A percentile compares a stretch with the other conserved stretches of the same genome.
Evolutionary conservation across 2,329 filamentous ascomycete species (phyloP).

Genomic region (Beauveria pseudobassiana): DNA sequence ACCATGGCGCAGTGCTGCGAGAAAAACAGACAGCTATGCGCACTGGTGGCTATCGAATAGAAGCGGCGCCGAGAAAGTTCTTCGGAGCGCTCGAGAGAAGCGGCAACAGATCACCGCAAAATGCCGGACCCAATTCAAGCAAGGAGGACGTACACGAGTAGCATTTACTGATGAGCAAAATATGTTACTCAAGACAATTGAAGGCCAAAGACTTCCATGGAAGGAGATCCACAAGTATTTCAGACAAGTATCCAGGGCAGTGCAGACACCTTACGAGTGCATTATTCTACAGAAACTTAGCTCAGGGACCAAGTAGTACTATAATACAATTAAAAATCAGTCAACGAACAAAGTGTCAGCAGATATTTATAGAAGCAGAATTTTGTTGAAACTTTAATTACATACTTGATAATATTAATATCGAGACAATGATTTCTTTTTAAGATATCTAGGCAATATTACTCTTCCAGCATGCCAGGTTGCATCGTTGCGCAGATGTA

Average conservation of each 20-base stretch:
- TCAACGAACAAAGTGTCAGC: not conserved
- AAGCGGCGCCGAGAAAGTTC: too few species aligned
- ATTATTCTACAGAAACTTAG: not conserved
- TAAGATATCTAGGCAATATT: not conserved
- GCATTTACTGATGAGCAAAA: not conserved
- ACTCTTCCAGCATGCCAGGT: not conserved
- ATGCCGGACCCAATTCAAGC: not conserved
- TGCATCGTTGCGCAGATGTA: not conserved
- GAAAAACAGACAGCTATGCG: not conserved
- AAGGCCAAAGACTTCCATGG: not conserved
- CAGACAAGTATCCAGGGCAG: not conserved
- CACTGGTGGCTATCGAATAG: not conserved
- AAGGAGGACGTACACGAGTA: not conserved
- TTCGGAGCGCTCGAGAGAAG: not conserved
- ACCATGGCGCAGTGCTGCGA: not conserved
- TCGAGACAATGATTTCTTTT: not conserved
- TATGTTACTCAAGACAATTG: not conserved
- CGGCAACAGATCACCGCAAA: not conserved
- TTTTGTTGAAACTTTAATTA: not conserved
- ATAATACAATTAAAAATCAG: not conserved
- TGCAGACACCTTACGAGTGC: not conserved
- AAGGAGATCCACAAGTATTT: not conserved
- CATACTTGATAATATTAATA: not conserved
- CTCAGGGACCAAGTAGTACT: not conserved
- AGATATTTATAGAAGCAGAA: not conserved